These are phyloP conservation scores for Suillus clintonianus DNA, from an alignment of 768 basidiomycete species.

Conservation along the genomic window DNA sequence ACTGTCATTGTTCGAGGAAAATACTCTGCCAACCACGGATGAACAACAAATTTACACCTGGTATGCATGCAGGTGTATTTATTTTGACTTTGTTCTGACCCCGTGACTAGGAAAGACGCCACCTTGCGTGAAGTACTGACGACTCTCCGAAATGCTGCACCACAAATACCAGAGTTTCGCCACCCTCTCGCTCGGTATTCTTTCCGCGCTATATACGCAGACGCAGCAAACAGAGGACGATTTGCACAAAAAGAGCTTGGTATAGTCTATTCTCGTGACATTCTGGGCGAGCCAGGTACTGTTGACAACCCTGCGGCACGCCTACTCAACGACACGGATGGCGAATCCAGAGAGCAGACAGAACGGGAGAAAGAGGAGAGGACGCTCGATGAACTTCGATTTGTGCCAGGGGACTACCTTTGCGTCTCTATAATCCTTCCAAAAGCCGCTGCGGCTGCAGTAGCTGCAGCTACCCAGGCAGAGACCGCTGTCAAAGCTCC, in stretches of 20 bases:
- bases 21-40: conserved; percentile 72
- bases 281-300: conserved; percentile 77
- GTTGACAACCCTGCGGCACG: conserved; percentile 58
- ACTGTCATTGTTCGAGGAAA: conserved; percentile 74
- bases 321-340: conserved; percentile 52
- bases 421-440: conserved; percentile 75
- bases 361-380: conserved; percentile 63
- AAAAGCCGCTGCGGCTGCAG: conserved; percentile 51
- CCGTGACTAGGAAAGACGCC: conserved; percentile 68
- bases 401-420: conserved; percentile 81
- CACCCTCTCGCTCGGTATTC: conserved; percentile 82
- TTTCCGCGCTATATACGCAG: conserved; percentile 80
- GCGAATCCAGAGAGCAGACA: conserved; percentile 32
- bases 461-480: conserved; percentile 44
- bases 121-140: conserved; percentile 79
- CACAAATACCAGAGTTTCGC: conserved; percentile 68
- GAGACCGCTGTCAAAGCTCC: conserved; percentile 43
- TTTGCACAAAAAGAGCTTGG: conserved; percentile 81
- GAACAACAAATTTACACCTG: conserved; percentile 85
- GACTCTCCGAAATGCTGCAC: conserved; percentile 71
- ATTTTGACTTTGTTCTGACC: background rate
- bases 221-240: conserved; percentile 68
- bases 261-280: conserved; percentile 80
- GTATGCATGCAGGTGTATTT: conserved; percentile 37
- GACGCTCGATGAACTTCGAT: conserved; percentile 76